Evolutionary conservation across 495 filamentous ascomycete genomes (phyloP).

Genomic region (Delitschia confertaspora): DNA sequence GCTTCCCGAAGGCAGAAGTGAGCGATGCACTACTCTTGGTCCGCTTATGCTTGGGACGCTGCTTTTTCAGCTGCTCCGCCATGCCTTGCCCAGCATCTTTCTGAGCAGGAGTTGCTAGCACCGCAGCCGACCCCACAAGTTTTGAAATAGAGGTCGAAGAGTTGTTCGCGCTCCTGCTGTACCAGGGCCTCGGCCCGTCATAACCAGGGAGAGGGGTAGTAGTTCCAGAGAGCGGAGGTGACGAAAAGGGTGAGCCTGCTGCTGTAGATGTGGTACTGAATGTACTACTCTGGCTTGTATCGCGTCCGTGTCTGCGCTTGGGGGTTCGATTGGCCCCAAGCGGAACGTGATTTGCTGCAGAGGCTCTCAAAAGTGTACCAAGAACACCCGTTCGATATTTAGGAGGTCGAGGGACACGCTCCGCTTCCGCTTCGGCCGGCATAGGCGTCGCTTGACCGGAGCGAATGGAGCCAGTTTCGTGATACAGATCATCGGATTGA

Average conservation of each 20-base stretch:
- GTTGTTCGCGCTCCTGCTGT: slow-evolving; percentile 44
- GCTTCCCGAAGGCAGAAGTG: slow-evolving; percentile 38
- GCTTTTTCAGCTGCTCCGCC: slow-evolving; percentile 28
- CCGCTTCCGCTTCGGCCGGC: slow-evolving; percentile 49
- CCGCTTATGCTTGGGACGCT: slow-evolving; percentile 22
- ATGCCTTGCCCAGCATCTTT: slow-evolving; percentile 31
- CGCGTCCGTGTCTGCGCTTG: slow-evolving; percentile 20
- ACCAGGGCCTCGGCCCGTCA: slow-evolving; percentile 53
- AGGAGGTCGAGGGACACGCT: slow-evolving; percentile 58
- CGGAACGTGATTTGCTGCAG: slow-evolving; percentile 30
- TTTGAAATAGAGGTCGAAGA: slow-evolving; percentile 45
- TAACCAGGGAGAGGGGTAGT: slow-evolving; percentile 43
- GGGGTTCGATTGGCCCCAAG: slow-evolving; percentile 4
- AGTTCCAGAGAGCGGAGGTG: slow-evolving; percentile 43
- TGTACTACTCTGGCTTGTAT: slow-evolving; percentile 3
- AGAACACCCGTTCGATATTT: slow-evolving; percentile 71
- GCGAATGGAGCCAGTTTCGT: slow-evolving; percentile 20
- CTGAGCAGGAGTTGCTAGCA: slow-evolving; percentile 39
- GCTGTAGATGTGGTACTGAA: slow-evolving; percentile 23
- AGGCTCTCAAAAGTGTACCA: slow-evolving; percentile 68
- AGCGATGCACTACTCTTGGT: slow-evolving; percentile 42
- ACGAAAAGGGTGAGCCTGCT: slow-evolving; percentile 32
- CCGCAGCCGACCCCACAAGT: slow-evolving; percentile 50
- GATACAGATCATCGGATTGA: slow-evolving; percentile 17
- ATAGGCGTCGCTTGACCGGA: slow-evolving; percentile 55